Percentiles rank a stretch among this genome's conserved stretches.
These are phyloP conservation scores for Aechmea fasciata DNA, from an alignment of 176 grass and related monocot species.

Conservation along the genomic window DNA sequence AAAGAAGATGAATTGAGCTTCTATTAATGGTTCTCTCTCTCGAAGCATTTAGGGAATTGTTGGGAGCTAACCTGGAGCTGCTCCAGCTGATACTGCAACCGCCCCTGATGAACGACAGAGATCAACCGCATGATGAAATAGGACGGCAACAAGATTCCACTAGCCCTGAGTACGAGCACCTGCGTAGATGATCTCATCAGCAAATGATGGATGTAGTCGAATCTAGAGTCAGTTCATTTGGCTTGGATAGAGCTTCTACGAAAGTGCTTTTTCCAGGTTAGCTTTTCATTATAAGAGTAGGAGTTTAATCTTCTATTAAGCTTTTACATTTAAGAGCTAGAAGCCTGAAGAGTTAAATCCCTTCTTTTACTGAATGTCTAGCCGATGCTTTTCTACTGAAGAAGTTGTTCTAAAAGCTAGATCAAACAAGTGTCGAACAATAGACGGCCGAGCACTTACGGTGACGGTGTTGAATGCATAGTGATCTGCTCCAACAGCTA, in stretches of 20 bases:
- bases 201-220: too few species aligned
- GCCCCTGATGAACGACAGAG: constrained; percentile 48
- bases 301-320: too few species aligned
- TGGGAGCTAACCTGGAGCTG: constrained; percentile 30
- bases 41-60: background rate
- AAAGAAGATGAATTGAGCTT: background rate
- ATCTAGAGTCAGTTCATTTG: too few species aligned
- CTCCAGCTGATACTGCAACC: constrained; percentile 36
- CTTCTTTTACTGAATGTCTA: too few species aligned
- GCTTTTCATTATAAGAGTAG: too few species aligned
- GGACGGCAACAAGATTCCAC: constrained; percentile 61
- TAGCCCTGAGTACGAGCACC: constrained; percentile 51
- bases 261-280: too few species aligned
- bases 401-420: too few species aligned
- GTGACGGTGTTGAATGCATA: constrained; percentile 48
- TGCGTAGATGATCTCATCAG: constrained; percentile 3
- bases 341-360: too few species aligned
- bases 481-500: constrained; percentile 39
- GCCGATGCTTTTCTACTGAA: too few species aligned
- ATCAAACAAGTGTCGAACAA: too few species aligned
- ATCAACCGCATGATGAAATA: constrained; percentile 54
- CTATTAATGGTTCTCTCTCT: background rate
- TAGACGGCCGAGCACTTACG: constrained; percentile 24
- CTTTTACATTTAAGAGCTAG: too few species aligned
- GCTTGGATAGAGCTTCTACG: too few species aligned